A percentile compares a stretch with the other conserved stretches of the same genome.
These are phyloP conservation scores for Madurella mycetomatis DNA, from an alignment of 2,329 filamentous ascomycete species.

Conservation along the genomic window DNA sequence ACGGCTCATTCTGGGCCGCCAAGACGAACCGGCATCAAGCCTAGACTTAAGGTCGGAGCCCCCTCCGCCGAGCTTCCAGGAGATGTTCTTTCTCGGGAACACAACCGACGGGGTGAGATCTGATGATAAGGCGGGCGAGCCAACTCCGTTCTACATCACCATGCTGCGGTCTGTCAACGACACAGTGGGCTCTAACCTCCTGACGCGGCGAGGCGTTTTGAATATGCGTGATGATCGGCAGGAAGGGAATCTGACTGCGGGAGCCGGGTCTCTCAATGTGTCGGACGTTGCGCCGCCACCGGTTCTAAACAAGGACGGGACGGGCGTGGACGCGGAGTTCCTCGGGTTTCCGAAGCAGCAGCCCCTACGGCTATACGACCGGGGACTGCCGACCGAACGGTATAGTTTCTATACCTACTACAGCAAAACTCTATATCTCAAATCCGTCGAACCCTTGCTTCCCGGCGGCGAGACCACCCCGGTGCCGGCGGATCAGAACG, in stretches of 20 bases:
- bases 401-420: conserved; percentile 95
- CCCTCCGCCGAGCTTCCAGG: conserved; percentile 55
- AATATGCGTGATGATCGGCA: conserved; percentile 4
- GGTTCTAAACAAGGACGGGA: conserved; percentile 60
- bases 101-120: conserved; percentile 71
- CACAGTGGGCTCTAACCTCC: conserved; percentile 18
- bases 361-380: conserved; percentile 79
- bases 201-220: conserved; percentile 7
- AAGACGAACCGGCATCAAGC: conserved; percentile 10
- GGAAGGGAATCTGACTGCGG: conserved; percentile 4
- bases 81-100: conserved; percentile 78
- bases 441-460: conserved; percentile 40
- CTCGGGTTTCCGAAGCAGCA: conserved; percentile 69
- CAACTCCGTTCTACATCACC: conserved; percentile 84
- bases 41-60: conserved; percentile 48
- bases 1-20: neutral
- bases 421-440: conserved; percentile 79
- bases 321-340: conserved; percentile 65
- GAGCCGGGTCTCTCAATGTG: conserved; percentile 33
- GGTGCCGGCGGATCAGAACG: conserved; percentile 48
- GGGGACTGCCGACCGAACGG: conserved; percentile 74
- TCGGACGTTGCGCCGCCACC: conserved; percentile 60
- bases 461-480: conserved; percentile 18
- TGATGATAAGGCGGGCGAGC: conserved; percentile 71
- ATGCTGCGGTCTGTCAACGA: conserved; percentile 50